These are phyloP conservation scores for Paraconiothyrium brasiliense DNA, from an alignment of 2,329 filamentous ascomycete species.

Conservation along the genomic window DNA sequence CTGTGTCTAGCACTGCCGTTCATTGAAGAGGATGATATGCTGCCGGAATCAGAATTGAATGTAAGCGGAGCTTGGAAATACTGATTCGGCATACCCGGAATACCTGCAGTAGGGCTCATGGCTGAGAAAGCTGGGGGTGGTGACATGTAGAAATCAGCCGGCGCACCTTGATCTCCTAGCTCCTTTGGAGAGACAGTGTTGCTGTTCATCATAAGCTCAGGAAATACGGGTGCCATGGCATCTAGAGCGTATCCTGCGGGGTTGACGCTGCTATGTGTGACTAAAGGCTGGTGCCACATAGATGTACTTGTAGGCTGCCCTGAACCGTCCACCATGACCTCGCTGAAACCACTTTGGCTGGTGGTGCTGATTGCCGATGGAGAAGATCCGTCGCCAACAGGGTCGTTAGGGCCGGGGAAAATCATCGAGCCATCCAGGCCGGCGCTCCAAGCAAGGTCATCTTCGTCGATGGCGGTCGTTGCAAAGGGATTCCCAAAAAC, in stretches of 20 bases:
- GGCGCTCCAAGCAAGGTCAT: conserved; percentile 88
- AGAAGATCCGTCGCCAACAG: conserved; percentile 89
- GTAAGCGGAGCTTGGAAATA: conserved; percentile 73
- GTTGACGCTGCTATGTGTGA: conserved; percentile 73
- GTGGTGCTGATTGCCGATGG: conserved; percentile 95
- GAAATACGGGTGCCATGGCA: conserved; percentile 76
- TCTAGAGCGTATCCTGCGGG: conserved; percentile 78
- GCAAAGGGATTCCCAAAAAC: conserved; percentile 62
- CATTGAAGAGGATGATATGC: conserved; percentile 72
- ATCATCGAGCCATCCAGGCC: conserved; percentile 76
- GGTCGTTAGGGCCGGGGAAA: conserved; percentile 70
- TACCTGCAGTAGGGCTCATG: conserved; percentile 72
- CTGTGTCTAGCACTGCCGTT: conserved; percentile 71
- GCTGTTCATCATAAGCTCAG: conserved; percentile 68
- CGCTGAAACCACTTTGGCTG: conserved; percentile 90
- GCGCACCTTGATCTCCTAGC: conserved; percentile 73
- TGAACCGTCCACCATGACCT: conserved; percentile 85
- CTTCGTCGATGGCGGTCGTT: conserved; percentile 69
- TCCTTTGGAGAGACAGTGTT: conserved; percentile 79
- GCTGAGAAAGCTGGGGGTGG: conserved; percentile 79
- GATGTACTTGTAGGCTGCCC: conserved; percentile 49
- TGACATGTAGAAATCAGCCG: conserved; percentile 77
- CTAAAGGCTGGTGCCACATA: conserved; percentile 59
- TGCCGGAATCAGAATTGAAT: conserved; percentile 73
- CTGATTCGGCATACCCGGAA: conserved; percentile 69